phyloP scores from a whole-genome alignment of 495 filamentous ascomycete genomes.

The Cryomyces minteri region DNA sequence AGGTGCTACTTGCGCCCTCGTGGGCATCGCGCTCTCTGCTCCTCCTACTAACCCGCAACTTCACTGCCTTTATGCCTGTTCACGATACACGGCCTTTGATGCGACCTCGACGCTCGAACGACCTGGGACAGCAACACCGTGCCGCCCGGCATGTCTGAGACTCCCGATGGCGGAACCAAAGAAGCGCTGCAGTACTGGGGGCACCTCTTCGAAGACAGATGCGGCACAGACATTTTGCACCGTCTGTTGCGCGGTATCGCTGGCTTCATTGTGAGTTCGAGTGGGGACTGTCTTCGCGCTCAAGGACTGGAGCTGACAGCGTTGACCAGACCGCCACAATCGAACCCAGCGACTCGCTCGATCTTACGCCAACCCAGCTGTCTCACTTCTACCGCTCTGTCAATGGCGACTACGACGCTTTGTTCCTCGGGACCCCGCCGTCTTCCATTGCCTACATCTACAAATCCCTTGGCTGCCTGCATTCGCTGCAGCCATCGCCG shows the following conservation, averaged over 20 bases:
- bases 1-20: too few relatives aligned
- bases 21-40: too few relatives aligned
- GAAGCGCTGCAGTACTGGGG: slow-evolving; percentile 47
- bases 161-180: background rate
- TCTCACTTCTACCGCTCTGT: slow-evolving; percentile 76
- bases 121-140: too few relatives aligned
- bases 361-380: slow-evolving; percentile 66
- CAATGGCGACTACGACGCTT: slow-evolving; percentile 73
- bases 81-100: too few relatives aligned
- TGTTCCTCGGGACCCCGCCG: slow-evolving; percentile 66
- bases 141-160: too few relatives aligned
- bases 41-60: too few relatives aligned
- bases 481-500: slow-evolving; percentile 33
- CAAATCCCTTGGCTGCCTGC: slow-evolving; percentile 71
- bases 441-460: slow-evolving; percentile 77
- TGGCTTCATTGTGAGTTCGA: slow-evolving; percentile 53
- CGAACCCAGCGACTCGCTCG: slow-evolving; percentile 40
- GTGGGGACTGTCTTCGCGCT: background rate
- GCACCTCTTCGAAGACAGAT: slow-evolving; percentile 65
- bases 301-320: slow-evolving; percentile 2
- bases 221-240: slow-evolving; percentile 55
- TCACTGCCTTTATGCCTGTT: too few relatives aligned
- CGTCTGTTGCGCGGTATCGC: slow-evolving; percentile 64
- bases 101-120: too few relatives aligned
- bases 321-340: slow-evolving; percentile 25